A percentile compares a stretch with the other conserved stretches of the same genome.
phyloP scores from a whole-genome alignment of 2,329 filamentous ascomycete genomes.

The Microthyrium microscopicum region DNA sequence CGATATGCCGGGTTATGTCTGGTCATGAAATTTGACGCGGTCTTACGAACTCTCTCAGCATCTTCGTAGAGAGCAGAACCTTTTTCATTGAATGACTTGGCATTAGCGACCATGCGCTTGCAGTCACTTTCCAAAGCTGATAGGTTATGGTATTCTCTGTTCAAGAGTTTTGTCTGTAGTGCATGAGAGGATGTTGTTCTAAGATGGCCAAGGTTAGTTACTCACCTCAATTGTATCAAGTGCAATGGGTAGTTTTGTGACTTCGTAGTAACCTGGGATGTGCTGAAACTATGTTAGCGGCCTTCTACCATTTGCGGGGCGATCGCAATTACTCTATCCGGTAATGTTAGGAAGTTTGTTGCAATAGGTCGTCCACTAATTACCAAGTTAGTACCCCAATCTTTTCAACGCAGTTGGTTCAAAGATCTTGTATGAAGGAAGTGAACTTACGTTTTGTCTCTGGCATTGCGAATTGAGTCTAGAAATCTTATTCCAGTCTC shows the following conservation, averaged over 20 bases:
- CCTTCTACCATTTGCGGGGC: background rate
- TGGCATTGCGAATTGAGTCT: slow-evolving; percentile 56
- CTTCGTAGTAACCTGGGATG: slow-evolving; percentile 61
- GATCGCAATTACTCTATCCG: slow-evolving; percentile 23
- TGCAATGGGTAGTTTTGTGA: slow-evolving; percentile 62
- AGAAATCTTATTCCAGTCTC: slow-evolving; percentile 57
- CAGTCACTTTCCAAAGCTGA: slow-evolving; percentile 68
- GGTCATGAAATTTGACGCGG: slow-evolving; percentile 75
- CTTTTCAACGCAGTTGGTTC: too few species aligned
- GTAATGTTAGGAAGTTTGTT: slow-evolving; percentile 57
- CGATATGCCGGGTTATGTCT: slow-evolving; percentile 73
- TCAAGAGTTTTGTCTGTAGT: slow-evolving; percentile 44
- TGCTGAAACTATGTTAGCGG: slow-evolving; percentile 24
- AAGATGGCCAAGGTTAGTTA: background rate
- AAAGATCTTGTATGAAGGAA: too few species aligned
- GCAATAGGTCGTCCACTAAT: slow-evolving; percentile 52
- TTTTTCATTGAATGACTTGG: slow-evolving; percentile 67
- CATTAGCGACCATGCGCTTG: slow-evolving; percentile 76
- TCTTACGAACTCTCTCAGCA: slow-evolving; percentile 73
- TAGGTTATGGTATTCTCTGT: slow-evolving; percentile 51
- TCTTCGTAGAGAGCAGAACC: slow-evolving; percentile 61
- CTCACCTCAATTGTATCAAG: slow-evolving; percentile 55
- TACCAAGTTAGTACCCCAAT: slow-evolving; percentile 1
- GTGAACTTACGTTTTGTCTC: slow-evolving; percentile 59
- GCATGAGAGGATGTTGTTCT: background rate